A percentile compares a stretch with the other conserved stretches of the same genome.
phyloP scores from a whole-genome alignment of 306 rosid genomes.

The Gastrolobium villosum region DNA sequence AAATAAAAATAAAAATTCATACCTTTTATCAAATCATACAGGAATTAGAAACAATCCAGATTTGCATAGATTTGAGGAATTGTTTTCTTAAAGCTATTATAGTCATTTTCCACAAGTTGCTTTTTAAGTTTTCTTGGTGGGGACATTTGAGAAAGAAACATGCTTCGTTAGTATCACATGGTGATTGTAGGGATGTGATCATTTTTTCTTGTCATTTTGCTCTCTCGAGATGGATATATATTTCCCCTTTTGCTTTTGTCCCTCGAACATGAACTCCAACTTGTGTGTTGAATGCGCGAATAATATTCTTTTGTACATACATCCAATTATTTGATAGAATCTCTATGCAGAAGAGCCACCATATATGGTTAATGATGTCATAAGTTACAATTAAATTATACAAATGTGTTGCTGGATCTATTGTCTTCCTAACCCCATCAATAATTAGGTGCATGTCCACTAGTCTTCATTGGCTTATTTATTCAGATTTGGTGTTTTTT shows the following conservation, averaged over 20 bases:
- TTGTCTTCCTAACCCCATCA: constrained; percentile 50
- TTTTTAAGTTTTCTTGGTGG: constrained; percentile 33
- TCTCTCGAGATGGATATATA: constrained; percentile 44
- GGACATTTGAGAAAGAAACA: constrained; percentile 36
- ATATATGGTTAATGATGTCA: constrained; percentile 21
- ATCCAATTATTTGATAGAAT: constrained; percentile 51
- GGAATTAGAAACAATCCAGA: constrained; percentile 31
- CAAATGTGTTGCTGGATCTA: constrained; percentile 50
- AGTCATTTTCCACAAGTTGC: constrained; percentile 46
- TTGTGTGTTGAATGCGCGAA: constrained; percentile 48
- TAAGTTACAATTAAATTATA: constrained; percentile 9
- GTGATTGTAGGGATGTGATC: constrained; percentile 41
- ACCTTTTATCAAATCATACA: constrained; percentile 14
- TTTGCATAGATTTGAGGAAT: constrained; percentile 41
- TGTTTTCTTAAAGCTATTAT: constrained; percentile 26
- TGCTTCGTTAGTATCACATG: constrained; percentile 60
- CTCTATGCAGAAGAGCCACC: constrained; percentile 47
- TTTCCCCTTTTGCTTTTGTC: constrained; percentile 42
- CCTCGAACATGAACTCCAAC: constrained; percentile 47
- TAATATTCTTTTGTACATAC: constrained; percentile 45
- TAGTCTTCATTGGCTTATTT: constrained; percentile 22
- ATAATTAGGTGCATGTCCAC: constrained; percentile 43
- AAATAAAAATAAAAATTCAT: not conserved
- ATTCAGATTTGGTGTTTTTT: constrained; percentile 32
- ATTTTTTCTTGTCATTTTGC: constrained; percentile 55